Evolutionary conservation across 1,284 basidiomycete species (phyloP).

Genomic region (Cutaneotrichosporon arboriforme): DNA sequence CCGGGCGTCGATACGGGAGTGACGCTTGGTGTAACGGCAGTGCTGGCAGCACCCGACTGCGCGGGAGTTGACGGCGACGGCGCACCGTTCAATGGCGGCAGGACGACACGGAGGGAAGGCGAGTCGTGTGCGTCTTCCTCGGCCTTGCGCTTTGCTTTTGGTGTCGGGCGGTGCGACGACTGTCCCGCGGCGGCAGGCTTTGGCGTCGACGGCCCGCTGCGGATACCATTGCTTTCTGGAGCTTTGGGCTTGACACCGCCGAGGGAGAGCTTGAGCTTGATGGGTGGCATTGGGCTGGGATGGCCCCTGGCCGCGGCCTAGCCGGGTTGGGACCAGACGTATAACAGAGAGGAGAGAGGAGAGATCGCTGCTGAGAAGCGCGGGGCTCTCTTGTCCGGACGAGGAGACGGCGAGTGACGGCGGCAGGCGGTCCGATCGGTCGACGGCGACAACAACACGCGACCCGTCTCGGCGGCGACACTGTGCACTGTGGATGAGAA

Average conservation of each 20-base stretch:
- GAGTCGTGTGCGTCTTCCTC: not conserved
- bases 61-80: not conserved
- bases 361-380: not conserved
- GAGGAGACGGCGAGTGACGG: no score
- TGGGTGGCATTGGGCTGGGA: constrained; percentile 22
- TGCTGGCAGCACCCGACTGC: constrained; percentile 9
- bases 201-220: not conserved
- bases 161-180: not conserved
- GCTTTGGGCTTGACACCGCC: constrained; percentile 8
- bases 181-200: not conserved
- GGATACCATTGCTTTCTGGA: not conserved
- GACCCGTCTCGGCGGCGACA: no score
- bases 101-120: not conserved
- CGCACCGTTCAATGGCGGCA: not conserved
- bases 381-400: no score
- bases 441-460: no score
- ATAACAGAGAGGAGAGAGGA: not conserved
- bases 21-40: constrained; percentile 8
- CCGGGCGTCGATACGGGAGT: constrained; percentile 15
- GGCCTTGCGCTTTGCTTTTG: not conserved
- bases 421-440: no score
- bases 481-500: no score
- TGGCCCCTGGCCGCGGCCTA: not conserved
- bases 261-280: constrained; percentile 38
- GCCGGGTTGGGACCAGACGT: no score